Evolutionary conservation across 352 stramenopile species (phyloP).

Genomic region (Phytophthora sansomeana): DNA sequence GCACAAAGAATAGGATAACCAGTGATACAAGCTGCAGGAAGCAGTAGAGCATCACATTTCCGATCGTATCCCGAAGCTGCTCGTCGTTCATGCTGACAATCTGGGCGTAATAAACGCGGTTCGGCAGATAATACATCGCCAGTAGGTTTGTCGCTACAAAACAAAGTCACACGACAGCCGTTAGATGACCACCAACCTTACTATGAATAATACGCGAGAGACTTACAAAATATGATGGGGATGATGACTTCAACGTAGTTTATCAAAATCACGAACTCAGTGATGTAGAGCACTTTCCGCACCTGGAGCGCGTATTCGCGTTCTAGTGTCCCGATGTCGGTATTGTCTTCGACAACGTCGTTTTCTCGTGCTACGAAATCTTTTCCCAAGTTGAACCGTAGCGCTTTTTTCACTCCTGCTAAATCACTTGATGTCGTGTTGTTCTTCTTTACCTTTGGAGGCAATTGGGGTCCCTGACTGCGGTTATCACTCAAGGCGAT

Average conservation of each 20-base stretch:
- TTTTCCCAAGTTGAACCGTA: too few species aligned
- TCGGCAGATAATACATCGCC: constrained; percentile 43
- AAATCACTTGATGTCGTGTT: too few species aligned
- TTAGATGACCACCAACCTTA: neutral
- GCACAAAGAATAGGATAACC: constrained; percentile 31
- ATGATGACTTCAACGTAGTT: constrained; percentile 55
- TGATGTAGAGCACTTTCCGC: constrained; percentile 45
- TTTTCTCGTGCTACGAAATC: too few species aligned
- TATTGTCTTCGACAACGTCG: too few species aligned
- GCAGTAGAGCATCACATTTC: constrained; percentile 46
- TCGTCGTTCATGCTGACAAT: constrained; percentile 29
- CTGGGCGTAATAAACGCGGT: constrained; percentile 38
- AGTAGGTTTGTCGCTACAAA: constrained; percentile 36
- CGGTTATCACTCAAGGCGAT: too few species aligned
- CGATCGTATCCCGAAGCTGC: constrained; percentile 21
- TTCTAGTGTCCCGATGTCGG: constrained; percentile 9
- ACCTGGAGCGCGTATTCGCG: constrained; percentile 29
- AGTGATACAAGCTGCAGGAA: constrained; percentile 51
- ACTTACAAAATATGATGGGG: constrained; percentile 51
- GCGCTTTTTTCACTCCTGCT: too few species aligned
- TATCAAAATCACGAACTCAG: constrained; percentile 55
- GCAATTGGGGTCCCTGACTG: too few species aligned
- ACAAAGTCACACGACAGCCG: too few species aligned
- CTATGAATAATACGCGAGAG: neutral
- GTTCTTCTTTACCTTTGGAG: too few species aligned